Evolutionary conservation across 208 protist species (phyloP).

Genomic region (Trypanosoma platydactyli): DNA sequence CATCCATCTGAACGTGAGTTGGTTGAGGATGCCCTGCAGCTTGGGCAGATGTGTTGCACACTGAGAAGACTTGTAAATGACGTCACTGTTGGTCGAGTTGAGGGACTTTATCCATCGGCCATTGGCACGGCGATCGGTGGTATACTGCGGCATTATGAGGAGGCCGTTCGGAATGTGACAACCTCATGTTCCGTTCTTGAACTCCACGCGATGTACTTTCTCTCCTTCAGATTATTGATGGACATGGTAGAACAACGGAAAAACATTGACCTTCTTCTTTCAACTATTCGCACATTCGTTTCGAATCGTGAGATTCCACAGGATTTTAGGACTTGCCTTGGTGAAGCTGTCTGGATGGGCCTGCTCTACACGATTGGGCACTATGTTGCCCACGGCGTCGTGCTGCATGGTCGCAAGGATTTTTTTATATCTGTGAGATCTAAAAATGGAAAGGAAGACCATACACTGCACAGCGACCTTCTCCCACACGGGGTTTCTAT

Average conservation of each 20-base stretch:
- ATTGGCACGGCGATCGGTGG: constrained; percentile 45
- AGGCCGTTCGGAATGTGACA: constrained; percentile 37
- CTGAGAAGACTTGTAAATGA: constrained; percentile 41
- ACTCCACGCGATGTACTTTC: constrained; percentile 45
- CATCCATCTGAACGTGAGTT: constrained; percentile 70
- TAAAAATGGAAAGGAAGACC: constrained; percentile 37
- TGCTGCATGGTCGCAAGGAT: constrained; percentile 71
- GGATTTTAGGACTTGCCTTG: constrained; percentile 53
- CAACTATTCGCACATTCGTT: constrained; percentile 47
- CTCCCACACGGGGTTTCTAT: constrained; percentile 59
- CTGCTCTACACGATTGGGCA: constrained; percentile 83
- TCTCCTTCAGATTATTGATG: constrained; percentile 46
- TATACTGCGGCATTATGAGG: constrained; percentile 55
- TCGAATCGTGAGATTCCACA: constrained; percentile 54
- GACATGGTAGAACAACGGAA: constrained; percentile 38
- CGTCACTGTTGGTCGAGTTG: constrained; percentile 42
- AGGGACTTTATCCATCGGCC: constrained; percentile 59
- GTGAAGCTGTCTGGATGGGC: constrained; percentile 72
- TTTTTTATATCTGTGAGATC: constrained; percentile 66
- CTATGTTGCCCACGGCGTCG: constrained; percentile 84
- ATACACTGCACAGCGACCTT: constrained; percentile 59
- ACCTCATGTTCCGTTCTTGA: constrained; percentile 43
- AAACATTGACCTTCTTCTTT: constrained; percentile 27
- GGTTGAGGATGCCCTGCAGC: constrained; percentile 47
- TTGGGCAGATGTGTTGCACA: constrained; percentile 45